Evolutionary conservation across 2,329 filamentous ascomycete species (phyloP), one percentile per base, ranked within the genome.

Genomic region (Aspergillus eucalypticola): DNA sequence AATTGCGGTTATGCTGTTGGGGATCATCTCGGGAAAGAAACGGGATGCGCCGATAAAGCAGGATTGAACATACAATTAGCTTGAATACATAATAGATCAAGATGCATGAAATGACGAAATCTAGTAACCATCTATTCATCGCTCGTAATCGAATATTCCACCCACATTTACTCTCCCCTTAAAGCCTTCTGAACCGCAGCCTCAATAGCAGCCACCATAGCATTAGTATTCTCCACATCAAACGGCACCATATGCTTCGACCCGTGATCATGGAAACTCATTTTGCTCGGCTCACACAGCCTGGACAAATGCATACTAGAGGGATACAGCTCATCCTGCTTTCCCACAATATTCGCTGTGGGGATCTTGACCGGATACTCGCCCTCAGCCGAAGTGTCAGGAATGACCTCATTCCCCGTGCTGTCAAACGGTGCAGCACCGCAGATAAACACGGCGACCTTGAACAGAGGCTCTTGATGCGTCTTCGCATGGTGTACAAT

Each of bases 281-380:
- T 68, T 58, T 68, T 68, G 0, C 60, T 58, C 15, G 69, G 70
- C 17, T 76, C 73, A 66, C 75, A 78, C 44, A 78, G 63, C 7
- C 60, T 59, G 58, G 68, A 71, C 51, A 78, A 58, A 50, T 67
- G 67, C 64, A 76, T 59, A 6, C 72, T 62, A 23, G 69, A 59
- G 2, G 67, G 48, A 54, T 71, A 74, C 35, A 76, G 53, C 10
- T 67, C 58, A 69, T 78, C 76, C 64, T 71, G 67, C 50, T 65
- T 69, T 0, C 76, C 76, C 17, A 76, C 74, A 8, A 79, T 70
- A 69, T 78, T 72, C 11, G 75, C 71, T 15, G 76, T 78, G 3
- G 75, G 75, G 25, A 78, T 76, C n/a, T 41, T 57, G 35, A 74
- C 65, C 10, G 63, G 60, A 41, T 66, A 69, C n/a, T 54, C 53